Evolutionary conservation across 805 yeast genomes (phyloP), one percentile per base, ranked within the genome.

Genomic region (Grigorovia yakushimaensis): DNA sequence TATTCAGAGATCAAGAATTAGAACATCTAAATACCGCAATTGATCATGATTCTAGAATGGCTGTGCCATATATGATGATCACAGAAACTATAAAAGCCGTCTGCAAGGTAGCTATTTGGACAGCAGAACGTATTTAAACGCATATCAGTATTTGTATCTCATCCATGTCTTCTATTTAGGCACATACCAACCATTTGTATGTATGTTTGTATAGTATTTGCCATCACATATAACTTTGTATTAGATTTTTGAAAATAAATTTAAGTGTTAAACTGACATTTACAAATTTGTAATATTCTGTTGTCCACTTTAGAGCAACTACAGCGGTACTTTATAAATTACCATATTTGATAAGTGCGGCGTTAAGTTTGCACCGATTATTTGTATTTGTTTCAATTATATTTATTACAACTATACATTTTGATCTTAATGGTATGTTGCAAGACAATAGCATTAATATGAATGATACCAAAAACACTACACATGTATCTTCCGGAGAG

Each of bases 1-100:
- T 76, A 45, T 93, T 91, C 63, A 75, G 98, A 61, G 98, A 91
- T 61, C 95, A 91, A 45, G 98, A 91, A 65, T 72, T 91, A 50
- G 98, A 91, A 66, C 98, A 93, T 70, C 73, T 93, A 55, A 88
- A 93, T 55, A 91, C 96, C 0, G 98, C 98, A 0, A 78, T 93
- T 19, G 84, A 85, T 55, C 75, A 93, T 59, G 98, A 91, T 62
- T 89, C 98, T 0, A 86, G 88, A 54, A 79, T 81, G 56, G 98
- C 98, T 2, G 84, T 87, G 44, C 98, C 98, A 1, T 93, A 93
- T 66, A 76, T 84, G 74, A 63, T 91, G 33, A 72, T 93, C 43
- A 91, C 97, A 0, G 98, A 91, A 62, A 78, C 82, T 5, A 88
- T 93, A 54, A 91, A 89, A 63, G 61, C 73, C 44, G 79, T 89